Evolutionary conservation across 192 early-diverging fungal species (phyloP).

Genomic region (Geranomyces michiganensis): DNA sequence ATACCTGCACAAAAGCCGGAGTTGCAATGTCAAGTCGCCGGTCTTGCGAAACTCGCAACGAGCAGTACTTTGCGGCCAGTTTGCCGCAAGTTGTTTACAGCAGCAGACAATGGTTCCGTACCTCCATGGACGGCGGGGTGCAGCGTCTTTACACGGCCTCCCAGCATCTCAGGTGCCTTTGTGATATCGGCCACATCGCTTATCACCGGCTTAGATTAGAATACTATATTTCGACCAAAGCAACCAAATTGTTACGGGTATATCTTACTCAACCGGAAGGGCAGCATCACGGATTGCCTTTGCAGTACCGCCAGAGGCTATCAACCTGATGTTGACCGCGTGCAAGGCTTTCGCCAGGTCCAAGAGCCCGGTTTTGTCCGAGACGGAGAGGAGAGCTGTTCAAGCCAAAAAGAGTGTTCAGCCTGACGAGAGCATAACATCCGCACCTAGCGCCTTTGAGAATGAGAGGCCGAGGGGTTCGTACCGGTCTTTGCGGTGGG

Average conservation of each 20-base stretch:
- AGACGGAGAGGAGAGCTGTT: conserved; percentile 80
- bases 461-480: too few relatives aligned
- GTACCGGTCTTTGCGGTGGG: too few relatives aligned
- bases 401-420: too few relatives aligned
- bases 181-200: conserved; percentile 98
- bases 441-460: too few relatives aligned
- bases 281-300: conserved; percentile 87
- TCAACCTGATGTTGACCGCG: conserved; percentile 74
- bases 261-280: conserved; percentile 77
- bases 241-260: not conserved
- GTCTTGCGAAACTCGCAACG: too few relatives aligned
- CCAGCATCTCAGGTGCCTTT: conserved; percentile 97
- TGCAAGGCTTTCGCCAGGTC: conserved; percentile 84
- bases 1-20: conserved; percentile 54
- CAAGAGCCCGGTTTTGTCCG: conserved; percentile 94
- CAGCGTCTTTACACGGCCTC: conserved; percentile 98
- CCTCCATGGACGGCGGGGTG: conserved; percentile 98
- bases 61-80: too few relatives aligned
- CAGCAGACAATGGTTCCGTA: not conserved
- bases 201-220: conserved; percentile 2
- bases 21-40: too few relatives aligned
- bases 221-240: not conserved
- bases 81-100: not conserved
- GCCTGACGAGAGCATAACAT: too few relatives aligned
- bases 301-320: conserved; percentile 95